These are phyloP conservation scores for Cystoderma amianthinum DNA, from an alignment of 768 basidiomycete species.

Conservation along the genomic window DNA sequence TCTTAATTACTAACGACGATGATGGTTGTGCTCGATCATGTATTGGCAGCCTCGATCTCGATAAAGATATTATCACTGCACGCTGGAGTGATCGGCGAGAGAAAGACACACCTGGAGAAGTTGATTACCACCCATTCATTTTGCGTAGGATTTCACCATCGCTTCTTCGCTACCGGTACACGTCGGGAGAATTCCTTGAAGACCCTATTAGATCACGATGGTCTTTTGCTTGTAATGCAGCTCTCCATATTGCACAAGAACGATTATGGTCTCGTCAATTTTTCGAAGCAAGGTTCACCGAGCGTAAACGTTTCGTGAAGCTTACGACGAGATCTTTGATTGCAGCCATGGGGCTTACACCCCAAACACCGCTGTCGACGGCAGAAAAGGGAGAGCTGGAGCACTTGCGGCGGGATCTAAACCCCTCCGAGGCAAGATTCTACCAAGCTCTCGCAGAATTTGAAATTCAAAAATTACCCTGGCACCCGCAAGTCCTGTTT, in stretches of 20 bases:
- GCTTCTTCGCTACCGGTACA: constrained; percentile 23
- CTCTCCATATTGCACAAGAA: constrained; percentile 20
- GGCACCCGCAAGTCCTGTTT: constrained; percentile 21
- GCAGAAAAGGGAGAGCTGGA: constrained; percentile 21
- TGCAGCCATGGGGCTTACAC: constrained; percentile 20
- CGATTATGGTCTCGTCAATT: constrained; percentile 22
- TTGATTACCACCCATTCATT: constrained; percentile 13
- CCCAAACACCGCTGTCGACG: constrained; percentile 17
- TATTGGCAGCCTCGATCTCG: constrained; percentile 13
- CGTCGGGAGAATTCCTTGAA: constrained; percentile 15
- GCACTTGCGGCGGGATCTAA: constrained; percentile 19
- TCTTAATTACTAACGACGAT: constrained; percentile 18
- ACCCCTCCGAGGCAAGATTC: constrained; percentile 25
- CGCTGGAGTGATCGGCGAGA: constrained; percentile 14
- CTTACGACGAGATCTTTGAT: constrained; percentile 20
- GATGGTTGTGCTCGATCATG: constrained; percentile 17
- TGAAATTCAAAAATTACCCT: constrained; percentile 24
- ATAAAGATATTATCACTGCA: constrained; percentile 10
- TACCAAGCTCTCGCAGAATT: constrained; percentile 25
- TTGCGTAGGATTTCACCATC: constrained; percentile 20
- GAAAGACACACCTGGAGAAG: constrained; percentile 14
- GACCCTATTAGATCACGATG: constrained; percentile 23
- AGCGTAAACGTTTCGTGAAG: constrained; percentile 23
- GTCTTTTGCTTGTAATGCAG: constrained; percentile 24
- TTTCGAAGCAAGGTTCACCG: constrained; percentile 20